Conservation (phyloP, 805 yeast genomes). For the Pichia pseudocactophila region DNA sequence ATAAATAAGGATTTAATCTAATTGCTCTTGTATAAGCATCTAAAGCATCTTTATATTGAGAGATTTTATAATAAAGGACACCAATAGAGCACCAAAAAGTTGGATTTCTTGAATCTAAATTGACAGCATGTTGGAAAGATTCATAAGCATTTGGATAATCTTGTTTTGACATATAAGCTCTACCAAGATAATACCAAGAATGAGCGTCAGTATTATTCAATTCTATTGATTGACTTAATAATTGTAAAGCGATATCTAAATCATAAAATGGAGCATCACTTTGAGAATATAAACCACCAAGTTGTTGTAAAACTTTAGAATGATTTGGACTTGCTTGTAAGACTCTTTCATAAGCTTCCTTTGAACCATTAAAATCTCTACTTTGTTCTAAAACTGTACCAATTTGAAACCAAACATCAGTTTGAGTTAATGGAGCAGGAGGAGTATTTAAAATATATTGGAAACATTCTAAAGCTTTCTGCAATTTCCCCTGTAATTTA, state of each 20-base stretch:
- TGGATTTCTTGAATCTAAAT: conserved; percentile 92
- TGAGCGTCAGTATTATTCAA: conserved; percentile 89
- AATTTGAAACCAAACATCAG: conserved; percentile 97
- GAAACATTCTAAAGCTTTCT: conserved; percentile 88
- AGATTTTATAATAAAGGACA: conserved; percentile 89
- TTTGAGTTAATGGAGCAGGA: conserved; percentile 91
- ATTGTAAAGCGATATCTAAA: conserved; percentile 72
- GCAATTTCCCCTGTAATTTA: conserved; percentile 85
- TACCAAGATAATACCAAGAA: conserved; percentile 93
- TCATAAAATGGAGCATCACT: conserved; percentile 63
- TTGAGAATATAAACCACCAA: conserved; percentile 89
- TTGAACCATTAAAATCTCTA: conserved; percentile 84
- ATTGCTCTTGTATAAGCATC: conserved; percentile 98
- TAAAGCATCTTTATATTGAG: conserved; percentile 92
- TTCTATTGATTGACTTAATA: conserved; percentile 80
- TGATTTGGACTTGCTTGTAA: conserved; percentile 84
- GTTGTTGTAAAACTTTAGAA: conserved; percentile 90
- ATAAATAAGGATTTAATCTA: conserved; percentile 86
- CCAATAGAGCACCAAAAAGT: conserved; percentile 98
- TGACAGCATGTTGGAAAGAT: conserved; percentile 97
- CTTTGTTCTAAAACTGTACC: conserved; percentile 94
- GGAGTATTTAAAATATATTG: conserved; percentile 85
- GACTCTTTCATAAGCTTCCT: conserved; percentile 92
- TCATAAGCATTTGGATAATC: conserved; percentile 96
- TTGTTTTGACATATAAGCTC: conserved; percentile 93